Evolutionary conservation across 495 filamentous ascomycete genomes (phyloP).

Genomic region (Trichoderma gamsii): DNA sequence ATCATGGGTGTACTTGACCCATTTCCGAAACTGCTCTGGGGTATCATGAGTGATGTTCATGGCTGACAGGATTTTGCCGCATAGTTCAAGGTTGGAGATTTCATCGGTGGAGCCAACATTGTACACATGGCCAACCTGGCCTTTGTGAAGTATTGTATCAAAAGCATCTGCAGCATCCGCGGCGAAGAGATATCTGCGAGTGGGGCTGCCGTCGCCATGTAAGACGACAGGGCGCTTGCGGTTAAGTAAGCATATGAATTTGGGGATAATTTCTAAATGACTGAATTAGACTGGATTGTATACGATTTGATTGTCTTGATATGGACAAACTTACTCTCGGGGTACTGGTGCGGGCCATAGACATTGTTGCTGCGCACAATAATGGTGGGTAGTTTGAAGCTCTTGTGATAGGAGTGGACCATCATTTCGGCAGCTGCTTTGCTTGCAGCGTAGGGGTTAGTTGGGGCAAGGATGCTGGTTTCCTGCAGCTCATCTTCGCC

Average conservation of each 20-base stretch:
- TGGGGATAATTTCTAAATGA: constrained; percentile 65
- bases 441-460: constrained; percentile 71
- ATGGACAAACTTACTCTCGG: constrained; percentile 54
- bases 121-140: constrained; percentile 60
- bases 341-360: constrained; percentile 72
- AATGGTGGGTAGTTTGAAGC: constrained; percentile 63
- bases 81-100: constrained; percentile 57
- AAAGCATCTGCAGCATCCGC: constrained; percentile 71
- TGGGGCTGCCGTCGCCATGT: constrained; percentile 63
- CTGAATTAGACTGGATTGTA: not conserved
- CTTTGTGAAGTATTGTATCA: constrained; percentile 70
- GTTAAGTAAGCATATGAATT: constrained; percentile 61
- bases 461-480: constrained; percentile 56
- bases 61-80: constrained; percentile 48
- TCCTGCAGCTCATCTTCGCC: constrained; percentile 57
- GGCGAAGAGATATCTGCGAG: constrained; percentile 63
- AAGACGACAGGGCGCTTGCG: constrained; percentile 53
- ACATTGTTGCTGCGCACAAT: constrained; percentile 74
- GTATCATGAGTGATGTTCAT: constrained; percentile 40
- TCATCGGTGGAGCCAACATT: constrained; percentile 66
- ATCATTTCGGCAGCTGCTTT: constrained; percentile 79
- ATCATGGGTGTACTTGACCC: constrained; percentile 61
- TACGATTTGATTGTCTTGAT: not conserved
- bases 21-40: constrained; percentile 41
- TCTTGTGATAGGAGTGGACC: constrained; percentile 67